Percentiles rank a stretch among this genome's conserved stretches.
Evolutionary conservation across 1,284 basidiomycete genomes (phyloP).

Genomic region (Rhizoctonia solani): DNA sequence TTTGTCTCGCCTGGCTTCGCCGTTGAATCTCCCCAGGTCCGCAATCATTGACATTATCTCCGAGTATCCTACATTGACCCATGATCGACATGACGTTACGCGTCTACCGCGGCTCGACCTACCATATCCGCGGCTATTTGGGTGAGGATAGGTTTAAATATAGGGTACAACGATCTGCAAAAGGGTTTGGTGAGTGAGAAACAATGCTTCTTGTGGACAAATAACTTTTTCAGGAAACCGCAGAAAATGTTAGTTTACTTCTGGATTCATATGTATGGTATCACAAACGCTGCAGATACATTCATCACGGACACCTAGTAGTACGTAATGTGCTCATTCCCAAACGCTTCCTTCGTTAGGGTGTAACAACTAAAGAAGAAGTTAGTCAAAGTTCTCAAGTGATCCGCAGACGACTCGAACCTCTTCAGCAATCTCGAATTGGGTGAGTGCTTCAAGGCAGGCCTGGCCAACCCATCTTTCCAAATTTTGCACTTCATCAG

Average conservation of each 20-base stretch:
- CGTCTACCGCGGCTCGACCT: constrained; percentile 8
- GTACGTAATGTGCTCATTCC: neutral
- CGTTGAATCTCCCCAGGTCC: neutral
- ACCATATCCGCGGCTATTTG: constrained; percentile 8
- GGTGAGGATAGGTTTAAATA: neutral
- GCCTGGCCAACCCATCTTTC: constrained; percentile 67
- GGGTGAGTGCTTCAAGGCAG: constrained; percentile 55
- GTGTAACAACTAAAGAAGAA: constrained; percentile 13
- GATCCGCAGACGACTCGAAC: neutral
- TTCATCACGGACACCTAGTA: neutral
- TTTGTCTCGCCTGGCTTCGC: neutral
- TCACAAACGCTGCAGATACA: neutral
- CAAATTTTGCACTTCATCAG: constrained; percentile 63
- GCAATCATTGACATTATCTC: constrained; percentile 2
- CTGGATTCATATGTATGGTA: neutral
- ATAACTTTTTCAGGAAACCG: neutral
- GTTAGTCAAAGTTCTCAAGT: neutral
- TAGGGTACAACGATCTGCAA: neutral
- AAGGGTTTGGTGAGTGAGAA: neutral
- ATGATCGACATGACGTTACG: neutral
- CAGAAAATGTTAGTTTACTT: neutral
- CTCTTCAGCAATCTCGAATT: constrained; percentile 38
- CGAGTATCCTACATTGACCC: neutral
- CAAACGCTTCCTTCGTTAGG: constrained; percentile 30
- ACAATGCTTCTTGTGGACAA: neutral